Percentiles rank a stretch among this genome's conserved stretches.
Conservation (phyloP, 192 early-diverging fungal genomes). For the Chytriomyces confervae region DNA sequence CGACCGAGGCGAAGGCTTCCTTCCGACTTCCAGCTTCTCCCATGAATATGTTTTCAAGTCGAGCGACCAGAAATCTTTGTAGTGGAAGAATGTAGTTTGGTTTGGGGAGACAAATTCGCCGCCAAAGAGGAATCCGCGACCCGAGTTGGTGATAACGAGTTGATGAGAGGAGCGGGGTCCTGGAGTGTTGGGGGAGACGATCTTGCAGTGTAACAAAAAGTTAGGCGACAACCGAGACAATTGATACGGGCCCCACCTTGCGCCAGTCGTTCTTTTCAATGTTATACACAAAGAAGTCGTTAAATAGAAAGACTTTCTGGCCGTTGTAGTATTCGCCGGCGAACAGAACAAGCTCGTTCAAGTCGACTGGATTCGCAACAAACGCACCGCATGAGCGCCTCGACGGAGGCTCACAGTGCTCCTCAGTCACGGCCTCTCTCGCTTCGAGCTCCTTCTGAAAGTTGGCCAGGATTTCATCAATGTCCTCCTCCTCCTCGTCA, state of each 20-base stretch:
- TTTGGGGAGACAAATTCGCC: slow-evolving; percentile 68
- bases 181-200: slow-evolving; percentile 68
- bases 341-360: slow-evolving; percentile 67
- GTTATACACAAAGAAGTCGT: slow-evolving; percentile 73
- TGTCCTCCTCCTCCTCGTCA: slow-evolving; percentile 70
- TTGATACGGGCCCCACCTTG: slow-evolving; percentile 32
- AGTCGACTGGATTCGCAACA: slow-evolving; percentile 65
- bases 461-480: slow-evolving; percentile 66
- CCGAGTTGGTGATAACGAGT: slow-evolving; percentile 62
- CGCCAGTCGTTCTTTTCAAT: slow-evolving; percentile 77
- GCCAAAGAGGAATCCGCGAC: slow-evolving; percentile 70
- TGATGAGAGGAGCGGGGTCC: slow-evolving; percentile 76
- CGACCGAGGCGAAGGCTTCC: slow-evolving; percentile 55
- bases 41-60: slow-evolving; percentile 70
- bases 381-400: slow-evolving; percentile 66
- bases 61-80: slow-evolving; percentile 76
- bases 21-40: slow-evolving; percentile 69
- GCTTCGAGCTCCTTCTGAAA: slow-evolving; percentile 55
- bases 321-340: slow-evolving; percentile 75
- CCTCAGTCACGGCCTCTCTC: slow-evolving; percentile 54
- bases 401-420: slow-evolving; percentile 46
- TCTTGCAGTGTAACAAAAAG: slow-evolving; percentile 65
- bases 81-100: slow-evolving; percentile 72
- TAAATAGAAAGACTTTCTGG: slow-evolving; percentile 61
- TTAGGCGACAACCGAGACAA: slow-evolving; percentile 16